These are phyloP conservation scores for Lolium perenne DNA, from an alignment of 176 grass and related monocot species.

Conservation along the genomic window DNA sequence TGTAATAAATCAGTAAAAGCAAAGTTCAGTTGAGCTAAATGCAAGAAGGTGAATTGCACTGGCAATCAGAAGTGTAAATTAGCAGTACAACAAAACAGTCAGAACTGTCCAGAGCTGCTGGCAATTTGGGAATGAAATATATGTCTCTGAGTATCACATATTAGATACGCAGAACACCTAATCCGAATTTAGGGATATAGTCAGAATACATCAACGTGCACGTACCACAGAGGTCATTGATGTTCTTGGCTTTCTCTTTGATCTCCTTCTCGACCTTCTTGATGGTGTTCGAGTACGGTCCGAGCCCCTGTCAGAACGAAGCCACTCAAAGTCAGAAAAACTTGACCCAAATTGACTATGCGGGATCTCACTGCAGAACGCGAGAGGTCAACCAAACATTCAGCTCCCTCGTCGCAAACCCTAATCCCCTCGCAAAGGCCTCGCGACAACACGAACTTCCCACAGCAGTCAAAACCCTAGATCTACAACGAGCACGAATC, in stretches of 20 bases:
- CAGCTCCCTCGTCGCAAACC: neutral
- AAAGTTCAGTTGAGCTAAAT: neutral
- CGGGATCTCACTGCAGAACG: neutral
- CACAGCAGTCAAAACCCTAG: conserved; percentile 33
- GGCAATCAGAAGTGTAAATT: neutral
- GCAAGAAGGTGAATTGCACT: neutral
- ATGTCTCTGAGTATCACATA: neutral
- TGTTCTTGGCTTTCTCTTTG: conserved; percentile 84
- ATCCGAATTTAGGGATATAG: neutral
- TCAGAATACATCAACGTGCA: neutral
- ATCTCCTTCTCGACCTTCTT: conserved; percentile 97
- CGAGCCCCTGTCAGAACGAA: conserved; percentile 58
- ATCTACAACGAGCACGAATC: conserved; percentile 22
- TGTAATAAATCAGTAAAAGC: conserved; percentile 33
- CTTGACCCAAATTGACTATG: neutral
- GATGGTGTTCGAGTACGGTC: conserved; percentile 88
- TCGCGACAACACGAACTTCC: neutral
- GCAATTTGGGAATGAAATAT: neutral
- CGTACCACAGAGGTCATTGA: conserved; percentile 88
- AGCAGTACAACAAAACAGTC: neutral
- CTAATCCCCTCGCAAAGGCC: neutral
- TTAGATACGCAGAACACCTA: neutral
- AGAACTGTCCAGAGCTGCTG: neutral
- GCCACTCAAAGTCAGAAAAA: neutral
- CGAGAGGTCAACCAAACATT: neutral